Base-by-base conservation (phyloP, 805 yeast species). In the Yarrowia deformans region DNA sequence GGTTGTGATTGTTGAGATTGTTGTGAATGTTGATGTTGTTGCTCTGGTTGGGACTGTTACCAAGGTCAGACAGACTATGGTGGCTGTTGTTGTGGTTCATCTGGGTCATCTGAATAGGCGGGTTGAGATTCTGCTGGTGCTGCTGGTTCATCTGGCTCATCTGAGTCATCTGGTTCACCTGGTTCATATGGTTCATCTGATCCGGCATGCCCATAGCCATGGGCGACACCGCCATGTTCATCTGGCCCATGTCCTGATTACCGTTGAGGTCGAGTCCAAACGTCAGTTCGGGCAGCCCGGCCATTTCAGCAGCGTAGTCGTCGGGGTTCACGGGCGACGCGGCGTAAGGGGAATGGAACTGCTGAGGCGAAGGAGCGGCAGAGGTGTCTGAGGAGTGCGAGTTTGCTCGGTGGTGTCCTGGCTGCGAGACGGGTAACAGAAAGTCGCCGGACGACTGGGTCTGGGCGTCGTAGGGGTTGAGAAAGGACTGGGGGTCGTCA, bases 361-460 rank as follows among this genome's bases (percentile, higher is more conserved):
- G 67, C 67, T 45, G 55, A 4, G 68, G 56, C 10, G 56, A 48
- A 9, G 68, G 56, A 9, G 56, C 68, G 3, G 68, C 68, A 3
- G 68, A 63, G 39, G 56, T 63, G 23, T 63, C 68, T 16, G 68
- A 63, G 8, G 68, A 63, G 40, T 63, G 56, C 19, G 68, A 63
- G 39, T 63, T 35, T n/a, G 56, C 37, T 5, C 68, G 12, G 32
- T 23, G 45, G 48, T 49, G 68, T 8, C 68, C n/a, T 1, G 56
- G 45, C 18, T 63, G 56, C 23, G 40, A 43, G 7, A 43, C 49
- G 32, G 66, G 66, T 13, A 45, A 34, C 52, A 60, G 16, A 35
- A 43, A 60, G 23, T 43, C 66, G 4, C 50, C 34, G 13, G 66
- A 32, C 32, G 40, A 19, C 45, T 54, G 60, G 7, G 49, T 29